Evolutionary conservation across 305 asterid genomes (phyloP), one percentile per base, ranked within the genome.

Genomic region (Plantago lanceolata): DNA sequence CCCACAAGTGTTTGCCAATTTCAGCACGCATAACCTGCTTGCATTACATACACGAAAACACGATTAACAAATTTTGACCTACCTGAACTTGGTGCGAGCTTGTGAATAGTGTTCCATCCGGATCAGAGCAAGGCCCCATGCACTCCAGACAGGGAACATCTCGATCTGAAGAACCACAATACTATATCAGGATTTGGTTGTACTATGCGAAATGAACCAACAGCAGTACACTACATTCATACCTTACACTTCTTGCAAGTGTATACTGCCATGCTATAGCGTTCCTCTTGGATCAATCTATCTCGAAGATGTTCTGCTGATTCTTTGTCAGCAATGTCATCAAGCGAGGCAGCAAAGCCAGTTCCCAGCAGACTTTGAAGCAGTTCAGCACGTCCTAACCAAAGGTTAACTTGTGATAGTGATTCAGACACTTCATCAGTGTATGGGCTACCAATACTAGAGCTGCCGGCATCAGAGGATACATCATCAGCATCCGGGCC

Each of bases 231-330:
- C 66, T 28, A 65, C 40, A 68, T 47, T 21, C 47, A 35, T 84
- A 90, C 99, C 94, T 93, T 93, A 72, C 99, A 90, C 96, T 93
- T 93, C 86, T 81, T 93, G 90, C 92, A 81, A 62, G 99, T 88
- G 74, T 93, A 93, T 28, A 93, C 96, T 73, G 99, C 97, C 99
- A 93, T 93, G 78, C 99, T 88, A 76, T 93, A 93, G 56, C 88
- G 77, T 77, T 93, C 99, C 68, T 93, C 97, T 59, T 75, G 85
- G 78, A 90, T 82, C 80, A 93, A 75, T 68, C 99, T 86, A 73
- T 93, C 93, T 69, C 99, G 84, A 73, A 93, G 97, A 74, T n/a
- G 89, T 76, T 79, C 86, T 57, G 99, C 84, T 44, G 99, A 87
- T 78, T 85, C 89, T 71, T 79, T 88, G 75, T 93, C 95, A 51